These are phyloP conservation scores for Hypsizygus marmoreus DNA, from an alignment of 768 basidiomycete genomes.

Conservation along the genomic window DNA sequence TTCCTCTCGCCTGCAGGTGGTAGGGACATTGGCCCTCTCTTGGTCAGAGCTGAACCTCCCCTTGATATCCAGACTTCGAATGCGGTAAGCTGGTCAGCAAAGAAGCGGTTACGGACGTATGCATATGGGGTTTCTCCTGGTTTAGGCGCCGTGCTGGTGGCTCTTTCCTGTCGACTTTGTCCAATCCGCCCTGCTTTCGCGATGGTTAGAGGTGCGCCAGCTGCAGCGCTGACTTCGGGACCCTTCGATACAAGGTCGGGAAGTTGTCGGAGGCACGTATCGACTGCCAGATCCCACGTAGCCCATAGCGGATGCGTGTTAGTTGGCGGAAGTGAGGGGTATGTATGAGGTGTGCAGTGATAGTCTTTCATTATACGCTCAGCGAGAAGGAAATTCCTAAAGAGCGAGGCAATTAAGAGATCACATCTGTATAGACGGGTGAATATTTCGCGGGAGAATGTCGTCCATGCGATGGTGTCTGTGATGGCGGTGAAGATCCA, in stretches of 20 bases:
- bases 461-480: slow-evolving; percentile 99
- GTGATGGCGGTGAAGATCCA: slow-evolving; percentile 99
- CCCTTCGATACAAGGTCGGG: slow-evolving; percentile 69
- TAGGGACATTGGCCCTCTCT: slow-evolving; percentile 72
- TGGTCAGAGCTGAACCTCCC: slow-evolving; percentile 83
- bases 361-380: slow-evolving; percentile 98
- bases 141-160: slow-evolving; percentile 21
- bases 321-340: slow-evolving; percentile 90
- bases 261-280: slow-evolving; percentile 91
- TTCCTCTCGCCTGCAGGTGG: slow-evolving; percentile 48
- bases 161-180: slow-evolving; percentile 23
- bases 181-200: slow-evolving; percentile 46
- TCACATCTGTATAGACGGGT: slow-evolving; percentile 94
- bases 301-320: slow-evolving; percentile 97
- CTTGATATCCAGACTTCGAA: slow-evolving; percentile 99
- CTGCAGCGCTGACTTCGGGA: slow-evolving; percentile 21
- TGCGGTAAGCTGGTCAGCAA: slow-evolving; percentile 93
- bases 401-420: slow-evolving; percentile 92
- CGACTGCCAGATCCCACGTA: slow-evolving; percentile 97
- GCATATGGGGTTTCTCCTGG: slow-evolving; percentile 53
- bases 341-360: slow-evolving; percentile 93
- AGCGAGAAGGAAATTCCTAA: slow-evolving; percentile 95
- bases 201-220: slow-evolving; percentile 23
- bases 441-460: slow-evolving; percentile 91
- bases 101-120: slow-evolving; percentile 89